These are phyloP conservation scores for Trichosporon sp. DNA, from an alignment of 1,284 basidiomycete species.

Conservation along the genomic window DNA sequence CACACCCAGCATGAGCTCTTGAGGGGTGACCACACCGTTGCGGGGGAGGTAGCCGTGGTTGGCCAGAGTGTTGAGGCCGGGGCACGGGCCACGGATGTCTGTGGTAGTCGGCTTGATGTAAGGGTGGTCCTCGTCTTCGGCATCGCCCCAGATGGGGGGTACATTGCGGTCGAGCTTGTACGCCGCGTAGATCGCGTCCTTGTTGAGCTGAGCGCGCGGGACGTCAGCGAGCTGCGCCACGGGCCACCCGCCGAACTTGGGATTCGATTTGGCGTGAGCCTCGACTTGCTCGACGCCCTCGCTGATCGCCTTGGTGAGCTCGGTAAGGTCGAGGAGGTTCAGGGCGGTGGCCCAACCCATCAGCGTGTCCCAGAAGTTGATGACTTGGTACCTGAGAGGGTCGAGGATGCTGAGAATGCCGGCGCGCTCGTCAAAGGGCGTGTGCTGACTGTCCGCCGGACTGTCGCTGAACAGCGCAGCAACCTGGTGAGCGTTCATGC, in stretches of 20 bases:
- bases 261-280: background rate
- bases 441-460: too few species aligned
- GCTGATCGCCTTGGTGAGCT: background rate
- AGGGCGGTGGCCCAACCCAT: background rate
- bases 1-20: slow-evolving; percentile 16
- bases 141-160: background rate
- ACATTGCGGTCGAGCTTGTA: background rate
- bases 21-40: slow-evolving; percentile 31
- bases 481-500: background rate
- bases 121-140: slow-evolving; percentile 19
- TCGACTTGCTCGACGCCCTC: background rate
- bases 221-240: background rate
- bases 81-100: slow-evolving; percentile 34
- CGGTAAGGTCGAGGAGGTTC: background rate
- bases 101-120: slow-evolving; percentile 20
- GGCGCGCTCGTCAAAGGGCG: background rate
- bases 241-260: background rate
- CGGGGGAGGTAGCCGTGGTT: slow-evolving; percentile 31
- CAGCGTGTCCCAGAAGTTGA: background rate
- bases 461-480: background rate
- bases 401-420: background rate
- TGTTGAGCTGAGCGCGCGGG: background rate
- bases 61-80: slow-evolving; percentile 40
- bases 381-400: background rate
- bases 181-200: background rate